Evolutionary conservation across 2,329 filamentous ascomycete species (phyloP).

Genomic region (Hymenoscyphus fraxineus): DNA sequence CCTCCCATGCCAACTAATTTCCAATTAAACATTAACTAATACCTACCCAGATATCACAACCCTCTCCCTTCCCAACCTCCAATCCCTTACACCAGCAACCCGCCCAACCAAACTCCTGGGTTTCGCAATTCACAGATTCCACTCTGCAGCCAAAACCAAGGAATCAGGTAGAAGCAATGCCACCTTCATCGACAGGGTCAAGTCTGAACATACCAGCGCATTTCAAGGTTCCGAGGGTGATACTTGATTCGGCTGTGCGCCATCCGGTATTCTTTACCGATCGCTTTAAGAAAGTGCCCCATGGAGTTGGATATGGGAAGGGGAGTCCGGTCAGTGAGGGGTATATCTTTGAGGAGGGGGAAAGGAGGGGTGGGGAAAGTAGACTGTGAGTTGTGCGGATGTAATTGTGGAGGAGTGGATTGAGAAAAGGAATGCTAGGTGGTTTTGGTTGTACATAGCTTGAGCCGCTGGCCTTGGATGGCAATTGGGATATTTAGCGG

Average conservation of each 20-base stretch:
- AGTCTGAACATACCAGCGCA: neutral
- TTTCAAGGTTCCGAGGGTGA: constrained; percentile 7
- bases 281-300: constrained; percentile 53
- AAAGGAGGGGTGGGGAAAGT: constrained; percentile 25
- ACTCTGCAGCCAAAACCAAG: constrained; percentile 12
- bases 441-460: neutral
- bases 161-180: constrained; percentile 49
- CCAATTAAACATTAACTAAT: neutral
- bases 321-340: constrained; percentile 54
- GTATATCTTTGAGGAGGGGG: constrained; percentile 54
- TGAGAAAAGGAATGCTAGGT: neutral
- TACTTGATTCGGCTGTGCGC: constrained; percentile 50
- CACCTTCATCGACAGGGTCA: constrained; percentile 33
- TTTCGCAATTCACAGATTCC: constrained; percentile 5
- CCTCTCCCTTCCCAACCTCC: constrained; percentile 2
- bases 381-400: constrained; percentile 20
- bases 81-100: constrained; percentile 23
- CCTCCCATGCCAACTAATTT: neutral
- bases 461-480: neutral
- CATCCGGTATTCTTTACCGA: constrained; percentile 77
- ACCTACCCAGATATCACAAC: neutral
- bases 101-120: constrained; percentile 5
- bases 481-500: neutral
- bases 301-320: constrained; percentile 30
- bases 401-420: constrained; percentile 29